Evolutionary conservation across 163 green algal genomes (phyloP).

Genomic region (Volvox carteri): DNA sequence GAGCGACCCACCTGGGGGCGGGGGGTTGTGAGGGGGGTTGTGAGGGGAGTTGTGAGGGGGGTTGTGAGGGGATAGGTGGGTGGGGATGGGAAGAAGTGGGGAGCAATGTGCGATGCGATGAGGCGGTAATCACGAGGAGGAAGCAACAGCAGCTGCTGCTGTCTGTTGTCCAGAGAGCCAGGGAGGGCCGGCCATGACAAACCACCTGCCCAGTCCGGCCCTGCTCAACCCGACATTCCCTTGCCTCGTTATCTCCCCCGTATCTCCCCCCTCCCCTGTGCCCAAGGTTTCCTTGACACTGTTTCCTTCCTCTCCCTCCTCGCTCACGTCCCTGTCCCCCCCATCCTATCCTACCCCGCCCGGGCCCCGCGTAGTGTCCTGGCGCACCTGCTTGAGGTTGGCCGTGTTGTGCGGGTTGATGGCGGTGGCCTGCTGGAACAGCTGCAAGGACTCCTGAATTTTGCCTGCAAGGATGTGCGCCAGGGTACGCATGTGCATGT

Average conservation of each 20-base stretch:
- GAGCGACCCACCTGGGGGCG: constrained; percentile 77
- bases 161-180: too few relatives aligned
- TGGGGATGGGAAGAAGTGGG: background rate
- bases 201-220: too few relatives aligned
- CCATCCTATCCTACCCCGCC: background rate
- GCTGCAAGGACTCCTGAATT: constrained; percentile 81
- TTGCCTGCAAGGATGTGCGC: constrained; percentile 63
- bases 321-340: background rate
- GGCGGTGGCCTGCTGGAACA: constrained; percentile 82
- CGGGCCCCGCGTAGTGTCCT: background rate
- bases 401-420: constrained; percentile 82
- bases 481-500: background rate
- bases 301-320: too few relatives aligned
- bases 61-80: background rate
- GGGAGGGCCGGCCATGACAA: too few relatives aligned
- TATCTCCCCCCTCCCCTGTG: background rate
- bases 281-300: too few relatives aligned
- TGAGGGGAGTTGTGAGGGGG: too few relatives aligned
- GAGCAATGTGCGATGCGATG: background rate
- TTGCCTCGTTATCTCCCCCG: too few relatives aligned
- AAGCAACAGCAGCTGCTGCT: too few relatives aligned
- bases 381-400: constrained; percentile 80
- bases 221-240: too few relatives aligned
- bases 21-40: background rate
- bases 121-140: background rate